Conservation (phyloP, 1,284 basidiomycete genomes). For the Sporisorium iseilematis-ciliati region DNA sequence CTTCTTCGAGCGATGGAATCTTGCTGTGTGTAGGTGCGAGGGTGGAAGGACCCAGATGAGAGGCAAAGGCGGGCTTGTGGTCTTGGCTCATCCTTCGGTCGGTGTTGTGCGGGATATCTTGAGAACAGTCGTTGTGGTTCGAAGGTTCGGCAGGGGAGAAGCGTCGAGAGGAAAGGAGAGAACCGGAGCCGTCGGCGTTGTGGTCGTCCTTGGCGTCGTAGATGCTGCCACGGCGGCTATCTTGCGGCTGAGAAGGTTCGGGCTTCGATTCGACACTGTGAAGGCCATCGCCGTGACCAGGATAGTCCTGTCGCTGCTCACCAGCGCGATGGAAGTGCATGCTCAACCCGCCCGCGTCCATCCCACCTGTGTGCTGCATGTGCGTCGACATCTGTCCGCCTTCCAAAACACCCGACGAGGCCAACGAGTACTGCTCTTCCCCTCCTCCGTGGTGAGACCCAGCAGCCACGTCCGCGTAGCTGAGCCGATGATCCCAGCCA, state of each 20-base stretch:
- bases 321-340: constrained; percentile 14
- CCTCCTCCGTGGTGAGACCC: constrained; percentile 5
- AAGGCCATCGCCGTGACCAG: neutral
- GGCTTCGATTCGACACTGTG: neutral
- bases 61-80: neutral
- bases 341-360: constrained; percentile 10
- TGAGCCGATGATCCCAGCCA: constrained; percentile 15
- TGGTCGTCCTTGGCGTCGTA: constrained; percentile 2
- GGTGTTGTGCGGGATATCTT: neutral
- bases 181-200: neutral
- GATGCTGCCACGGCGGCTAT: neutral
- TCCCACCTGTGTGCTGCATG: neutral
- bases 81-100: constrained; percentile 1
- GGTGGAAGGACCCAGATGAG: neutral
- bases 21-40: neutral
- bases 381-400: neutral
- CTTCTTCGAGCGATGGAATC: constrained; percentile 34
- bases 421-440: constrained; percentile 12
- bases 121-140: neutral
- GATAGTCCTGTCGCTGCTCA: constrained; percentile 15
- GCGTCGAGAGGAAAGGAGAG: constrained; percentile 15
- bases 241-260: neutral
- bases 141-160: constrained; percentile 14
- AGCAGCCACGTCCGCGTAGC: constrained; percentile 11
- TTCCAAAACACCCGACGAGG: constrained; percentile 4